These are phyloP conservation scores for Leishmania mexicana DNA, from an alignment of 208 protist species.

Conservation along the genomic window DNA sequence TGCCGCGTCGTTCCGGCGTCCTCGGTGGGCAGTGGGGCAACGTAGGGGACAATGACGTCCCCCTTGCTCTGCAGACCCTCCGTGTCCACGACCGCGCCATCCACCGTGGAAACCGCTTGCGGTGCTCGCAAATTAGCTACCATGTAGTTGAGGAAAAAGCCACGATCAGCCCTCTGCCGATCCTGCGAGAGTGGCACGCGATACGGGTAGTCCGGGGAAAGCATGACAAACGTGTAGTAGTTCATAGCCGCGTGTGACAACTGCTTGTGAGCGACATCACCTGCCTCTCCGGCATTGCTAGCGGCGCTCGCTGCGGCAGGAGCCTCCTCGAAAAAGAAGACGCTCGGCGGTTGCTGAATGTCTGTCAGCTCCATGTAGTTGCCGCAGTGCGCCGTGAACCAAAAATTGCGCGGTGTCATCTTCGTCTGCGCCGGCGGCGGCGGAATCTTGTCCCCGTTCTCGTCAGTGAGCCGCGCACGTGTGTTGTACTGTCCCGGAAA, in stretches of 20 bases:
- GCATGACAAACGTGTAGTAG: slow-evolving; percentile 84
- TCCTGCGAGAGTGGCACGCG: slow-evolving; percentile 60
- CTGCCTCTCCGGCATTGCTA: background rate
- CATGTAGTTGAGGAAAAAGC: slow-evolving; percentile 92
- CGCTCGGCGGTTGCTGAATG: slow-evolving; percentile 76
- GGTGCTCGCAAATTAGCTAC: slow-evolving; percentile 63
- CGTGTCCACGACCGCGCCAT: slow-evolving; percentile 19
- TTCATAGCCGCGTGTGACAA: background rate
- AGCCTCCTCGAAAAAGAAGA: slow-evolving; percentile 71
- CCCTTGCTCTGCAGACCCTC: slow-evolving; percentile 35
- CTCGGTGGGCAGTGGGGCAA: slow-evolving; percentile 88
- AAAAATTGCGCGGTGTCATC: slow-evolving; percentile 81
- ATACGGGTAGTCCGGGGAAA: slow-evolving; percentile 91
- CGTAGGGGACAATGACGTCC: slow-evolving; percentile 81
- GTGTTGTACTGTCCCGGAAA: slow-evolving; percentile 74
- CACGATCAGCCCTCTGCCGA: slow-evolving; percentile 30
- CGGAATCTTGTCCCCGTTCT: slow-evolving; percentile 54
- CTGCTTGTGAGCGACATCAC: background rate
- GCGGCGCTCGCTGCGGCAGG: background rate
- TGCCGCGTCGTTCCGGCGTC: slow-evolving; percentile 88
- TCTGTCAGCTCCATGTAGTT: slow-evolving; percentile 92
- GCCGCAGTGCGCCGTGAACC: slow-evolving; percentile 90
- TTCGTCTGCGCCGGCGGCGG: slow-evolving; percentile 54
- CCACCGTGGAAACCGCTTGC: slow-evolving; percentile 4
- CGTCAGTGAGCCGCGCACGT: slow-evolving; percentile 48